Evolutionary conservation across 495 filamentous ascomycete genomes (phyloP).

Genomic region (Trichocladium antarcticum): DNA sequence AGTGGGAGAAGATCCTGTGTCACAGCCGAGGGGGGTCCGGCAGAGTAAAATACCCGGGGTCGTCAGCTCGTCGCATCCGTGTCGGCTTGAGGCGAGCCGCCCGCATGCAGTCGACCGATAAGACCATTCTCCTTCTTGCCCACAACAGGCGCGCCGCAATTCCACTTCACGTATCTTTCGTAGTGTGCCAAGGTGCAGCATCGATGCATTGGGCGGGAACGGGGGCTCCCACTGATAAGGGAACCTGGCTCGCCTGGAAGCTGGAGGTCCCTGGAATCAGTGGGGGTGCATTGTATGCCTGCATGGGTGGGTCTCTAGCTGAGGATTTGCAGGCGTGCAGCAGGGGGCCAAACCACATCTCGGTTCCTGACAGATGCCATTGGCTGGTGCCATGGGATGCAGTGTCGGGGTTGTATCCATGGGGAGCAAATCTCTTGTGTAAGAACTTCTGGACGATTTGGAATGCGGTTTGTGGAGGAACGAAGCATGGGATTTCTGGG

Average conservation of each 20-base stretch:
- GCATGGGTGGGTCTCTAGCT: too few relatives aligned
- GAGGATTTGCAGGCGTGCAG: too few relatives aligned
- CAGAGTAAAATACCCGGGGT: slow-evolving; percentile 18
- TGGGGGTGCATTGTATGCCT: too few relatives aligned
- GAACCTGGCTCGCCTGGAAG: slow-evolving; percentile 1
- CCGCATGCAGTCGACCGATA: neutral
- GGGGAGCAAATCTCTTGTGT: too few relatives aligned
- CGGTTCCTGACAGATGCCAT: too few relatives aligned
- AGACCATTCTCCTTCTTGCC: slow-evolving; percentile 10
- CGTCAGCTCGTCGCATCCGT: neutral
- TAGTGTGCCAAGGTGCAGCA: slow-evolving; percentile 8
- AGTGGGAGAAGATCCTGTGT: neutral
- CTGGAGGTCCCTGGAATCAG: too few relatives aligned
- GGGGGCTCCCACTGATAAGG: slow-evolving; percentile 17
- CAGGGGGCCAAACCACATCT: too few relatives aligned
- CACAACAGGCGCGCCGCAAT: slow-evolving; percentile 7
- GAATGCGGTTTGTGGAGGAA: too few relatives aligned
- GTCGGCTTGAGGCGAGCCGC: neutral
- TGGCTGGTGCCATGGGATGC: too few relatives aligned
- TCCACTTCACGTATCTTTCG: slow-evolving; percentile 10
- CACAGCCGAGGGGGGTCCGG: slow-evolving; percentile 11
- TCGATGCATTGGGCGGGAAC: slow-evolving; percentile 3
- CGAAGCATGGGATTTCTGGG: too few relatives aligned
- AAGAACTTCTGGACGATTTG: too few relatives aligned
- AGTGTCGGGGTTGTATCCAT: too few relatives aligned